Conservation (phyloP, 805 yeast genomes). For the Saccharomycopsis schoenii region DNA sequence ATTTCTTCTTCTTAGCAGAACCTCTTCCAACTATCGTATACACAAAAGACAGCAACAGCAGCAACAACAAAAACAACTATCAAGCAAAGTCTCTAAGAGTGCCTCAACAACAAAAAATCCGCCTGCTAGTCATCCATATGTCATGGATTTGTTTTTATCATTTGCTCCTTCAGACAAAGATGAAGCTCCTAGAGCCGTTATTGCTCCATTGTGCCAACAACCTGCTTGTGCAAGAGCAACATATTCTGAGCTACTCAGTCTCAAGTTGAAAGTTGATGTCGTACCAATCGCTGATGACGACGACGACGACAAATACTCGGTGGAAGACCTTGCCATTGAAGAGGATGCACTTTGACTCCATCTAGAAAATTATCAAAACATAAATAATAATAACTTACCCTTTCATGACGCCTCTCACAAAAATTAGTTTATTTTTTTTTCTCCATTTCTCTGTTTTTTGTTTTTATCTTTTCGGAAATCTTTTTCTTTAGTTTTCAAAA, state of each 20-base stretch:
- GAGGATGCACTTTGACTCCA: neutral
- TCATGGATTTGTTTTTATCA: neutral
- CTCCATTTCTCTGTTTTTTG: too few relatives aligned
- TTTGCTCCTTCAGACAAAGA: neutral
- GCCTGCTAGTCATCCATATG: neutral
- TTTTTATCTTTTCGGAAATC: too few relatives aligned
- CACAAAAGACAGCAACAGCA: neutral
- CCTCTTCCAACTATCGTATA: neutral
- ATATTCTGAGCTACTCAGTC: neutral
- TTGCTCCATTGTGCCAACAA: neutral
- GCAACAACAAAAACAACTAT: neutral
- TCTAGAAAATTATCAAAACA: too few relatives aligned
- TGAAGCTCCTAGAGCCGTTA: neutral
- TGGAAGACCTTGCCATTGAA: neutral
- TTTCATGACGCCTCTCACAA: neutral
- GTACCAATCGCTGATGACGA: neutral
- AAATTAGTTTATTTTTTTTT: too few relatives aligned
- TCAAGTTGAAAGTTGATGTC: neutral
- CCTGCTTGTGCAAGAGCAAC: neutral
- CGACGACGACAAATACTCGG: neutral
- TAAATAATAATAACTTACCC: neutral
- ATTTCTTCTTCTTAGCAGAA: neutral
- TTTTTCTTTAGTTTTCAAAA: too few relatives aligned
- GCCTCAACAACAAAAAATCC: neutral
- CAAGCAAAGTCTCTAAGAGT: neutral